Evolutionary conservation across 805 yeast genomes (phyloP).

Genomic region (Saccharomyces cerevisiae): DNA sequence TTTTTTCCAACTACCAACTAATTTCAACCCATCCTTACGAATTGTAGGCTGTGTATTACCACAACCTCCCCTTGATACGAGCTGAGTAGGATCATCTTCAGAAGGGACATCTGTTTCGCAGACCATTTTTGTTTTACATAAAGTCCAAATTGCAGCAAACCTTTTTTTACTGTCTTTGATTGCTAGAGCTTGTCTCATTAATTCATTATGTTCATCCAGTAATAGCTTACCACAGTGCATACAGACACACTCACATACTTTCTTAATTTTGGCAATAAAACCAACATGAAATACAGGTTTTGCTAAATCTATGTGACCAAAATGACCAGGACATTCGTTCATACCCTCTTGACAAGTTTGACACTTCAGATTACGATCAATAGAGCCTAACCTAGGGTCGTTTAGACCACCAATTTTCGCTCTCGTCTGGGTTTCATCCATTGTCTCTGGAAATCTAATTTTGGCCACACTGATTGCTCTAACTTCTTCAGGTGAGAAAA

Average conservation of each 20-base stretch:
- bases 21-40: slow-evolving; percentile 89
- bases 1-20: slow-evolving; percentile 98
- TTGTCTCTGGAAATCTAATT: slow-evolving; percentile 97
- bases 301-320: slow-evolving; percentile 96
- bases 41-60: slow-evolving; percentile 94
- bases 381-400: slow-evolving; percentile 94
- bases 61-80: slow-evolving; percentile 86
- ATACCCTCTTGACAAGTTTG: slow-evolving; percentile 99
- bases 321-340: slow-evolving; percentile 99
- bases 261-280: slow-evolving; percentile 85
- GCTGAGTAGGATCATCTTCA: slow-evolving; percentile 49
- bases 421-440: slow-evolving; percentile 92
- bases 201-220: slow-evolving; percentile 61
- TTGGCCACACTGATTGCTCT: slow-evolving; percentile 97
- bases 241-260: slow-evolving; percentile 92
- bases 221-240: slow-evolving; percentile 96
- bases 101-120: slow-evolving; percentile 82
- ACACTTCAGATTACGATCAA: slow-evolving; percentile 94
- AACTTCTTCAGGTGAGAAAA: slow-evolving; percentile 93
- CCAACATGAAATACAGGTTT: slow-evolving; percentile 98
- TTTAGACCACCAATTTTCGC: slow-evolving; percentile 96
- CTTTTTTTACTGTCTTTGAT: slow-evolving; percentile 92
- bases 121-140: slow-evolving; percentile 85
- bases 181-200: slow-evolving; percentile 79
- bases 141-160: slow-evolving; percentile 92